Evolutionary conservation across 768 basidiomycete species (phyloP), one percentile per base, ranked within the genome.

Genomic region (Rhizopogon roseolus): DNA sequence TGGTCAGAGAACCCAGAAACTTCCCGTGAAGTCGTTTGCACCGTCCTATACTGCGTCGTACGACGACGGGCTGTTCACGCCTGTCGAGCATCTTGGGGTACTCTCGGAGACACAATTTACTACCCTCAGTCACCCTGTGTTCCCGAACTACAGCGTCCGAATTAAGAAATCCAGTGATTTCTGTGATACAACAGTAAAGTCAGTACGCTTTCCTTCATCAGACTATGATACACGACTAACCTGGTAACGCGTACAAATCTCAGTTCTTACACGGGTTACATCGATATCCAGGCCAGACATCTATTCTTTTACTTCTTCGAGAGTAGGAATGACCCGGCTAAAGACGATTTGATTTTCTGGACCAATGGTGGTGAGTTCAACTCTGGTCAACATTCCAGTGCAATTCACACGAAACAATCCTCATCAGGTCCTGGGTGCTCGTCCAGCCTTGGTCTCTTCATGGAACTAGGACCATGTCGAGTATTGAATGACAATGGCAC

Each of bases 281-380:
- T 87, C 51, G 85, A 86, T 55, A 74, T 84, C 42, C 72, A 81
- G 62, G 81, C 82, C 19, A 78, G 82, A 52, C 84, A 85, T 57
- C 51, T 85, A 39, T 85, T 84, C 67, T 88, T 88, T 71, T 86
- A 86, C 67, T 88, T 88, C 69, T 89, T 88, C 65, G 85, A 88
- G 68, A 84, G 81, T 57, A 71, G 88, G 56, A 73, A 73, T 45
- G 70, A 81, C 58, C 84, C 84, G 28, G 76, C 71, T 14, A 75
- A 71, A 59, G 81, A 82, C 75, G 65, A 84, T 58, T 78, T 85
- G 7, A 80, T 84, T 9, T 80, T 84, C 61, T 76, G 76, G 76
- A 77, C 74, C n/a, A 76, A 76, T 53, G 80, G 79, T 58, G 86
- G 86, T 50, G 45, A 70, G 78, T 57, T 71, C 71, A 1, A 68